Conservation (phyloP, 257 asterid genomes). For the Osmanthus fragrans region DNA sequence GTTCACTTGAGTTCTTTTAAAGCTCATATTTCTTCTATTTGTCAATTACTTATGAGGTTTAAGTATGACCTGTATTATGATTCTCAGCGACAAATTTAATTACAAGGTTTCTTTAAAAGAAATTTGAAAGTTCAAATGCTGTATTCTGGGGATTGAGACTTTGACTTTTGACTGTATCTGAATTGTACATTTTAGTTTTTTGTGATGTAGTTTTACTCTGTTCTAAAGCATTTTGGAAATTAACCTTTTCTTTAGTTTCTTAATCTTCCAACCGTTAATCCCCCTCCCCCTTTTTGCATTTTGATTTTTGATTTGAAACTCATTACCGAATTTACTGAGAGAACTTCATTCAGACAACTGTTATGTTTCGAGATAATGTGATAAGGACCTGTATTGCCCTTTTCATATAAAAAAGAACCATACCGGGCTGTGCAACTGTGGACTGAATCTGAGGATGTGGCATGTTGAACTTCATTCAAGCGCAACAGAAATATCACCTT, state of each 20-base stretch:
- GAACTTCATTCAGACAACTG: background rate
- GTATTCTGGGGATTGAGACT: background rate
- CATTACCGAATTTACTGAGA: background rate
- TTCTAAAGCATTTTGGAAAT: background rate
- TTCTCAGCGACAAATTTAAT: conserved; percentile 11
- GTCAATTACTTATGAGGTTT: conserved; percentile 4
- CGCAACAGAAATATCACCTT: background rate
- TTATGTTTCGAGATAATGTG: conserved; percentile 4
- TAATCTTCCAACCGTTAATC: background rate
- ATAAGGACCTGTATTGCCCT: conserved; percentile 18
- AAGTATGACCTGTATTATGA: conserved; percentile 10
- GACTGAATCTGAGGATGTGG: conserved; percentile 15
- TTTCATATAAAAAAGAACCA: background rate
- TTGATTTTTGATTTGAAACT: conserved; percentile 10
- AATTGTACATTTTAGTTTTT: background rate
- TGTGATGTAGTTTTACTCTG: conserved; percentile 8
- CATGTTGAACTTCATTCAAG: conserved; percentile 12
- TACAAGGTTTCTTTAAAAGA: background rate
- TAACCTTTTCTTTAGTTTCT: background rate
- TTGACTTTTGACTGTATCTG: background rate
- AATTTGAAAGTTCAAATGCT: background rate
- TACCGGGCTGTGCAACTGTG: background rate
- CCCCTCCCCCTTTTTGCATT: background rate
- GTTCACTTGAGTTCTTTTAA: conserved; percentile 13
- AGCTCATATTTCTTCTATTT: conserved; percentile 18